Evolutionary conservation across 768 basidiomycete species (phyloP).

Genomic region (Xerocomellus dryophilus): DNA sequence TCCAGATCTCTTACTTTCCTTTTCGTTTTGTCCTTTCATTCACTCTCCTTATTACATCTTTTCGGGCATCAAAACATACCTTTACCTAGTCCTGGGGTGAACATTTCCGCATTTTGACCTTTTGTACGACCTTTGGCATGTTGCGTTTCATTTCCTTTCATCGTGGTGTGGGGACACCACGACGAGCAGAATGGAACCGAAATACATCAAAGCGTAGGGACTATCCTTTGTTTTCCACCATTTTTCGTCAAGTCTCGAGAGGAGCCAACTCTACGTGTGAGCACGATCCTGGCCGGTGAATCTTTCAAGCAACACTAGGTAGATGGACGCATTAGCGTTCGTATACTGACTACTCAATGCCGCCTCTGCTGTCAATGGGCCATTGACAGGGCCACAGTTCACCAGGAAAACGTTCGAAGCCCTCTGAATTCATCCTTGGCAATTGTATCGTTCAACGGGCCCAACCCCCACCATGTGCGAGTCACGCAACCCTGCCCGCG

Average conservation of each 20-base stretch:
- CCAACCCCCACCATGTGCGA: neutral
- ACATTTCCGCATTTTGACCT: neutral
- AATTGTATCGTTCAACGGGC: neutral
- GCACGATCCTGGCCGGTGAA: neutral
- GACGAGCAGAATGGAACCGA: neutral
- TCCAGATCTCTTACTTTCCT: neutral
- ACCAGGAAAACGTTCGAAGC: neutral
- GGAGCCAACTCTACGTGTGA: neutral
- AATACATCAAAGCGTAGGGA: neutral
- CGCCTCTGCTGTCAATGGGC: neutral
- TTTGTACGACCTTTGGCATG: neutral
- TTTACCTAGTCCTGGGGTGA: neutral
- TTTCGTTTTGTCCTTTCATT: conserved; percentile 15
- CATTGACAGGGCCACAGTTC: neutral
- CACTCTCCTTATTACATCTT: neutral
- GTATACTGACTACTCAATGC: neutral
- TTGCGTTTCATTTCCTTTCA: neutral
- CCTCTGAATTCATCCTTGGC: neutral
- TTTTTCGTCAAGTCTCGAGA: neutral
- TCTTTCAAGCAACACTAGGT: neutral
- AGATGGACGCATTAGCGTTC: neutral
- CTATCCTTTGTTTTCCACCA: neutral
- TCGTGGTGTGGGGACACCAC: neutral
- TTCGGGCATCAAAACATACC: neutral
- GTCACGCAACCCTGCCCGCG: conserved; percentile 1